Evolutionary conservation across 148 eudicot genomes (phyloP).

Genomic region (Fallopia convolvulus): DNA sequence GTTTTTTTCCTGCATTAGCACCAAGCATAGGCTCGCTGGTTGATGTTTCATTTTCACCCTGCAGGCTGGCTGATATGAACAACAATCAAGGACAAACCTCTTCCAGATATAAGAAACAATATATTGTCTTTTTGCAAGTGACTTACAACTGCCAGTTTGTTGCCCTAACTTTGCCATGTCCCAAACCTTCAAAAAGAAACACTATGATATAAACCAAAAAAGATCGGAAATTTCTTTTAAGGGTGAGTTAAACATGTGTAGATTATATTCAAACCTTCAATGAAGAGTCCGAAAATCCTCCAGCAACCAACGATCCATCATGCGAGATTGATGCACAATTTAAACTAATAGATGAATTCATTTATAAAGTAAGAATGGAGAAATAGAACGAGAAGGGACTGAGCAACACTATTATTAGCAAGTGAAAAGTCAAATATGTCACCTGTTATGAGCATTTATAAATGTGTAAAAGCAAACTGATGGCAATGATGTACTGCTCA

Average conservation of each 20-base stretch:
- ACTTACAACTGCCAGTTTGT: slow-evolving; percentile 59
- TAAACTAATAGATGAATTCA: slow-evolving; percentile 35
- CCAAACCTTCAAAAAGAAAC: slow-evolving; percentile 56
- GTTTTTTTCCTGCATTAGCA: slow-evolving; percentile 48
- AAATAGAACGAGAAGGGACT: background rate
- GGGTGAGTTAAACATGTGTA: background rate
- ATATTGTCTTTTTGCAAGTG: background rate
- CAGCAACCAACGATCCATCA: slow-evolving; percentile 98
- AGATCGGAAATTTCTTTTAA: background rate
- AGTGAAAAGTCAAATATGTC: slow-evolving; percentile 13
- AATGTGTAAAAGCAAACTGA: slow-evolving; percentile 96
- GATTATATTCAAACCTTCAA: slow-evolving; percentile 46
- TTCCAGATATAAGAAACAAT: slow-evolving; percentile 5
- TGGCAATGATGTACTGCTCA: slow-evolving; percentile 75
- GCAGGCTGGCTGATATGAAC: slow-evolving; percentile 36
- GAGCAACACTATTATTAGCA: slow-evolving; percentile 3
- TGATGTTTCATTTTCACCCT: slow-evolving; percentile 57
- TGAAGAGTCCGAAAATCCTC: slow-evolving; percentile 97
- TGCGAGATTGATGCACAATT: slow-evolving; percentile 90
- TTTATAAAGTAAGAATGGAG: slow-evolving; percentile 13
- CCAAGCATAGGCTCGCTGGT: slow-evolving; percentile 37
- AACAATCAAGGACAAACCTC: background rate
- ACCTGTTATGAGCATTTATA: slow-evolving; percentile 87
- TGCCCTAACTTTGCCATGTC: slow-evolving; percentile 95
- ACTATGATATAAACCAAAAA: background rate